Evolutionary conservation across 805 yeast genomes (phyloP).

Genomic region (Sungouiella thailandica): DNA sequence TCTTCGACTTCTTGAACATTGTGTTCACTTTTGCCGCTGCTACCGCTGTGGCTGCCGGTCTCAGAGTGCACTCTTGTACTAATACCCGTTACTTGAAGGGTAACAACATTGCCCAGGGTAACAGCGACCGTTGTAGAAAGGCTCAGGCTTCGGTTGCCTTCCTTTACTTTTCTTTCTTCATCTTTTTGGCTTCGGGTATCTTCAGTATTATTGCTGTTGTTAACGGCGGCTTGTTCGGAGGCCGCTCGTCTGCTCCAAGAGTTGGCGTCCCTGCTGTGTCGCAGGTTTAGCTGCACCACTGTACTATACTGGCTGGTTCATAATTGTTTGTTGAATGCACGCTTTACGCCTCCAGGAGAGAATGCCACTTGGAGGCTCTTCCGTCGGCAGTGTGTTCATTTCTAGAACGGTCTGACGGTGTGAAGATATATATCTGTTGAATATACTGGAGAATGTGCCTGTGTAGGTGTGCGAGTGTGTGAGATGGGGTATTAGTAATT

Average conservation of each 20-base stretch:
- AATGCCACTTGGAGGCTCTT: no score
- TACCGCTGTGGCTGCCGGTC: constrained; percentile 88
- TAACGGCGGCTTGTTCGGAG: constrained; percentile 45
- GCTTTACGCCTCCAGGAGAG: no score
- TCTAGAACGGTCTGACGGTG: no score
- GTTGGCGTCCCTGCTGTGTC: constrained; percentile 89
- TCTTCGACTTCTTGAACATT: constrained; percentile 79
- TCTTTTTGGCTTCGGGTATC: constrained; percentile 62
- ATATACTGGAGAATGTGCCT: no score
- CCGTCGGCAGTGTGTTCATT: no score
- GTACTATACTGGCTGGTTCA: constrained; percentile 1
- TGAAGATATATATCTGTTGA: no score
- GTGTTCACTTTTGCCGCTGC: constrained; percentile 94
- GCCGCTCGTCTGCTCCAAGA: constrained; percentile 49
- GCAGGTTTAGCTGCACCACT: constrained; percentile 54
- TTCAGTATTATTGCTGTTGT: constrained; percentile 55
- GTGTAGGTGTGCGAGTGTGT: no score
- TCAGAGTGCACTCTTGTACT: constrained; percentile 80
- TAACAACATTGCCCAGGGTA: constrained; percentile 73
- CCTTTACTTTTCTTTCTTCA: constrained; percentile 77
- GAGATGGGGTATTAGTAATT: no score
- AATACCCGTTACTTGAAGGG: constrained; percentile 61
- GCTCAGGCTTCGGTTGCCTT: constrained; percentile 83
- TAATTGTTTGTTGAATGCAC: background rate
- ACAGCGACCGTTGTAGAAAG: constrained; percentile 84